Conservation (phyloP, 2,329 filamentous ascomycete genomes). For the Sclerotinia spermophila region DNA sequence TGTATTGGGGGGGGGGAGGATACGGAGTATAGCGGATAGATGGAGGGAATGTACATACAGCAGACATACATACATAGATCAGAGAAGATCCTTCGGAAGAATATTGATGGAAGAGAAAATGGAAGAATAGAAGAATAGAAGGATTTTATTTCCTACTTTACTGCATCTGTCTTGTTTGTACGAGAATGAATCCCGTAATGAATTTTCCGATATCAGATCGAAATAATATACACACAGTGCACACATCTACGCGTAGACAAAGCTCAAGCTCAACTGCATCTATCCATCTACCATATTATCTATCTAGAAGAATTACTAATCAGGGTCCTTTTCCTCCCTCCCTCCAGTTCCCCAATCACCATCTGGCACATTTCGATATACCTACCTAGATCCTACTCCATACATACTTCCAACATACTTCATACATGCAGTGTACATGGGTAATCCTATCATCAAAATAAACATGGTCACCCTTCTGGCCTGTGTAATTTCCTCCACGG, state of each 20-base stretch:
- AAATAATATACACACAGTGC: too few species aligned
- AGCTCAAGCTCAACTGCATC: too few species aligned
- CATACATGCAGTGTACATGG: too few species aligned
- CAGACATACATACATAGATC: neutral
- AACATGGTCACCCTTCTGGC: neutral
- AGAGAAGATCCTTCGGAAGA: neutral
- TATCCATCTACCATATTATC: too few species aligned
- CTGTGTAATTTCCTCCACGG: neutral
- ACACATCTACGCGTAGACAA: too few species aligned
- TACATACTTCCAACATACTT: too few species aligned
- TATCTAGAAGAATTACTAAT: neutral
- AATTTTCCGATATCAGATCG: neutral
- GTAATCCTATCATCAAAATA: too few species aligned
- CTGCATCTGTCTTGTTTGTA: too few species aligned
- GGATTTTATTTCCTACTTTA: neutral
- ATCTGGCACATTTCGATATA: neutral
- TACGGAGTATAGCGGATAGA: neutral
- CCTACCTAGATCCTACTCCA: neutral
- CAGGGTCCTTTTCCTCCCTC: neutral
- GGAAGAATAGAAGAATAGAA: neutral
- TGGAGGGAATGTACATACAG: neutral
- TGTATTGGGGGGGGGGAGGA: neutral
- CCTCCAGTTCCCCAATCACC: neutral
- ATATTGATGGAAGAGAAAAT: neutral
- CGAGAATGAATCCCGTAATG: too few species aligned